These are phyloP conservation scores for Metschnikowia chrysomelidarum DNA, from an alignment of 805 yeast species.

Conservation along the genomic window DNA sequence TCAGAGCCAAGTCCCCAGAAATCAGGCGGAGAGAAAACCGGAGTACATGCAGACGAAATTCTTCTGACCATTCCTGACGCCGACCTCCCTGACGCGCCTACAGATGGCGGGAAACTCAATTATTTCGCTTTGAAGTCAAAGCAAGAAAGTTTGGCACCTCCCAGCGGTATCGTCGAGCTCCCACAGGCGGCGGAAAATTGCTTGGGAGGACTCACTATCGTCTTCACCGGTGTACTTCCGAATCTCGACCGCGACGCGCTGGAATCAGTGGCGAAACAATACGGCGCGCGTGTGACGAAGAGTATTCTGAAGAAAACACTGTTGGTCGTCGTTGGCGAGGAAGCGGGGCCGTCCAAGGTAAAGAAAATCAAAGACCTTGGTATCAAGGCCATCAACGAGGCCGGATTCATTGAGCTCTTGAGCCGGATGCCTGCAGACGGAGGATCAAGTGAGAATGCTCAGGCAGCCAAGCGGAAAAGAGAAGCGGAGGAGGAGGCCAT, in stretches of 20 bases:
- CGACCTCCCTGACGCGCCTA: conserved; percentile 55
- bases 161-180: conserved; percentile 45
- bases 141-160: conserved; percentile 23
- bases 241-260: conserved; percentile 72
- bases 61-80: conserved; percentile 73
- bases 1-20: conserved; percentile 8
- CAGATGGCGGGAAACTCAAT: conserved; percentile 53
- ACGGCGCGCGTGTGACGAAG: conserved; percentile 90
- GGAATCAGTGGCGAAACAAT: conserved; percentile 72
- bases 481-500: conserved; percentile 64
- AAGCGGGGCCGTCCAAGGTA: conserved; percentile 96
- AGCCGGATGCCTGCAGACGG: conserved; percentile 87
- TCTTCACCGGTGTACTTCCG: conserved; percentile 89
- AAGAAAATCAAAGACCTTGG: conserved; percentile 69
- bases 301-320: conserved; percentile 84
- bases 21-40: conserved; percentile 28
- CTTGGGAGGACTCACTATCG: conserved; percentile 83
- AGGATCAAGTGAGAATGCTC: conserved; percentile 79
- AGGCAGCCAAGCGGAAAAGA: conserved; percentile 65
- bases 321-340: conserved; percentile 87
- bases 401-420: conserved; percentile 76
- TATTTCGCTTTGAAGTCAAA: conserved; percentile 46
- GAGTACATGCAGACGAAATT: conserved; percentile 44
- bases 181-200: conserved; percentile 89
- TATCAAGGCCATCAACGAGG: conserved; percentile 82